Base-by-base conservation (phyloP, 257 asterid genomes). In the Anisodus acutangulus region DNA sequence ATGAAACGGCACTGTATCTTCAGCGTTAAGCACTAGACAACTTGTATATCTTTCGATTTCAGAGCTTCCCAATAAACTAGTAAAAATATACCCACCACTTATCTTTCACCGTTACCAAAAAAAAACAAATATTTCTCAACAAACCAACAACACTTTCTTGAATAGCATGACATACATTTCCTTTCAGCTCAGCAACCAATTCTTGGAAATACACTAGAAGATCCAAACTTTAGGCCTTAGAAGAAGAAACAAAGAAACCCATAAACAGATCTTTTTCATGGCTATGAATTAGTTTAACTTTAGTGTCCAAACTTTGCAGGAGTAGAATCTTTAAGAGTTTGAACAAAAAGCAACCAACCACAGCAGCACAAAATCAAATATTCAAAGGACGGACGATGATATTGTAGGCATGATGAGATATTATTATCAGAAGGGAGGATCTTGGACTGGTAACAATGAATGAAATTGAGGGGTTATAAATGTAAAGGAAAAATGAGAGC, bases 151-250 rank as follows among this genome's bases (percentile, higher is more conserved):
- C 60, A 26, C 1, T 78, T 53, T 78, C 60, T 39, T n/a, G 3
- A 22, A 79, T 22, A 39, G 4, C 78, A 15, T 68, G 22, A 39
- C 64, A 81, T n/a, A 81, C 67, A 17, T 63, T 47, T 55, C 51
- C 59, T 64, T 35, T 19, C 31, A 31, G 35, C 35, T 31, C 35
- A 31, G 35, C 80, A 72, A 45, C 58, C 82, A 15, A 55, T 15
- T 8, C 6, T 7, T 39, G 69, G 83, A 82, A 70, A 81, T 64
- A 79, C 86, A 58, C 31, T 80, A 31, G 84, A 86, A 84, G 85
- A 89, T 89, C 80, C 22, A 51, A 89, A 69, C 87, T 89, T 86
- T 82, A 86, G 53, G 85, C 80, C 79, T 82, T 72, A 67, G 63
- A 47, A 66, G 78, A 58, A 60, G 78, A 86, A 87, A 70, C 84